phyloP scores from a whole-genome alignment of 495 filamentous ascomycete species.

The Neurospora sp. region DNA sequence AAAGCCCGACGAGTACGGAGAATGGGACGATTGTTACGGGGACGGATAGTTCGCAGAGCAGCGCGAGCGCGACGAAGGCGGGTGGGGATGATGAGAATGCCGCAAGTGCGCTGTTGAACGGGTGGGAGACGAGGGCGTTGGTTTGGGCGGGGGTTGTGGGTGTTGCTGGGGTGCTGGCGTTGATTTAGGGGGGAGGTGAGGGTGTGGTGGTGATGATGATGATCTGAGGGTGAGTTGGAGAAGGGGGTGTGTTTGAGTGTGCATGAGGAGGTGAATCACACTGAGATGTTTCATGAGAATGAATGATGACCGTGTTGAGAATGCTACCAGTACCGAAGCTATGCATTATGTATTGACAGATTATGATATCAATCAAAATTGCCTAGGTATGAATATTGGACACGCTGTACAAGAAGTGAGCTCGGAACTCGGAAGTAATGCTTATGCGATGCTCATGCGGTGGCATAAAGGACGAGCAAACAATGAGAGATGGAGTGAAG shows the following conservation, averaged over 20 bases:
- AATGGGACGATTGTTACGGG: conserved; percentile 12
- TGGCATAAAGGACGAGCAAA: neutral
- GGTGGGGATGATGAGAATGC: neutral
- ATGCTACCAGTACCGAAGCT: neutral
- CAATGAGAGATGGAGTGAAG: neutral
- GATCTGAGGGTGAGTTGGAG: no score
- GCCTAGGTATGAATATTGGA: neutral
- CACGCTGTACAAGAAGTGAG: neutral
- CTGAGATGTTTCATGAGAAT: neutral
- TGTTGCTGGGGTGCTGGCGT: neutral
- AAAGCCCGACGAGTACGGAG: conserved; percentile 4
- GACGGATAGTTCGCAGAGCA: neutral
- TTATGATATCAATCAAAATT: neutral
- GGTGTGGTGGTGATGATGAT: neutral
- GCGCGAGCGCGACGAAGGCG: neutral
- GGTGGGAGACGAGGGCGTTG: neutral
- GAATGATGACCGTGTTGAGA: neutral
- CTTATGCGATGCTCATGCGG: neutral
- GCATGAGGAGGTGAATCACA: no score
- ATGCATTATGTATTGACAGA: neutral
- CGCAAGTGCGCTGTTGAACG: neutral
- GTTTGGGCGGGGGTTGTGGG: neutral
- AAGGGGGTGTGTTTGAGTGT: neutral
- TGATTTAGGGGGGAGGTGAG: neutral
- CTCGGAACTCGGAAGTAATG: neutral